Conservation (phyloP, 495 filamentous ascomycete genomes). For the Xylaria curta region DNA sequence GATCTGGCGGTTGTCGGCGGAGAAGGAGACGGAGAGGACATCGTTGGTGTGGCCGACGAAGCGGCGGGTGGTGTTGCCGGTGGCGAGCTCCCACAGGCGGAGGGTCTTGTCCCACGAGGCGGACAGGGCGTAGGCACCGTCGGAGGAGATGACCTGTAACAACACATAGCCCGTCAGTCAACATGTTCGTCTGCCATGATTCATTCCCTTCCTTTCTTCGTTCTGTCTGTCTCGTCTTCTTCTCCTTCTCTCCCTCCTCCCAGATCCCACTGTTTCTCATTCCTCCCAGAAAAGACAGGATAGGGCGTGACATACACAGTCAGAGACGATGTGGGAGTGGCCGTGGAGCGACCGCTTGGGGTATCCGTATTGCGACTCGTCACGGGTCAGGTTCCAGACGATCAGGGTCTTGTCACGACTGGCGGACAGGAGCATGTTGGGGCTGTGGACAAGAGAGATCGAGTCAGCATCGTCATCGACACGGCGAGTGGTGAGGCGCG, state of each 20-base stretch:
- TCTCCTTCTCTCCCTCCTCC: neutral
- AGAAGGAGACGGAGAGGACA: slow-evolving; percentile 99
- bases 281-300: slow-evolving; percentile 14
- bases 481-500: slow-evolving; percentile 1
- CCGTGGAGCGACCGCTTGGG: slow-evolving; percentile 98
- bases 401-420: slow-evolving; percentile 98
- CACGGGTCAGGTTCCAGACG: slow-evolving; percentile 99
- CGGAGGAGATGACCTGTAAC: slow-evolving; percentile 99
- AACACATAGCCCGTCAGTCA: slow-evolving; percentile 49
- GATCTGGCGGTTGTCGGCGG: slow-evolving; percentile 99
- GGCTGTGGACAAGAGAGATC: slow-evolving; percentile 62
- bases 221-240: slow-evolving; percentile 25
- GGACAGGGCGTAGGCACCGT: slow-evolving; percentile 98
- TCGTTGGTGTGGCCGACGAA: slow-evolving; percentile 99
- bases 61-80: slow-evolving; percentile 92
- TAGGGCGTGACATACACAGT: slow-evolving; percentile 79
- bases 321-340: slow-evolving; percentile 99
- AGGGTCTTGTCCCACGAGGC: slow-evolving; percentile 99
- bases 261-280: neutral
- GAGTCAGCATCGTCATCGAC: slow-evolving; percentile 35
- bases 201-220: neutral
- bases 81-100: slow-evolving; percentile 98
- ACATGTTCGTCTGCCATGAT: slow-evolving; percentile 28
- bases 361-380: slow-evolving; percentile 96
- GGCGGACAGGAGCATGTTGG: slow-evolving; percentile 99